Conservation (phyloP, 2,329 filamentous ascomycete genomes). For the Beauveria sp. region DNA sequence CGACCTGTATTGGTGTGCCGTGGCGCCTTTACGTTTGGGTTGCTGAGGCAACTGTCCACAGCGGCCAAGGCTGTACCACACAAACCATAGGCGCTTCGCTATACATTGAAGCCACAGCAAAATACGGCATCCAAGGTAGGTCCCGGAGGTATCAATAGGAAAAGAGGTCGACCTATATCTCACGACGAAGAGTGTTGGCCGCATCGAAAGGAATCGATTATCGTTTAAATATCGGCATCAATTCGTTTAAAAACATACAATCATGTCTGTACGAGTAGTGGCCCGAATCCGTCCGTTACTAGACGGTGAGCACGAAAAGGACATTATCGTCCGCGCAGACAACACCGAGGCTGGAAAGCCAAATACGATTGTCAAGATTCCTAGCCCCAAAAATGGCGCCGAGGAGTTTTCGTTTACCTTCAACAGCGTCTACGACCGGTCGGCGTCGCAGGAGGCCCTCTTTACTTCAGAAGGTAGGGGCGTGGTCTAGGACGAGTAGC, state of each 20-base stretch:
- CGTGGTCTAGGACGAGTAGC: background rate
- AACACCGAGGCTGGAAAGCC: conserved; percentile 53
- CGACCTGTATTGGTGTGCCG: background rate
- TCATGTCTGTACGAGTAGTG: conserved; percentile 72
- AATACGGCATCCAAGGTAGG: conserved; percentile 8
- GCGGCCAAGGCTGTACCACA: background rate
- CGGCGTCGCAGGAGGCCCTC: conserved; percentile 74
- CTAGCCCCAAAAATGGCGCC: conserved; percentile 83
- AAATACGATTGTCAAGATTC: conserved; percentile 72
- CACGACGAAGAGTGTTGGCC: background rate
- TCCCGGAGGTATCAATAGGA: conserved; percentile 6
- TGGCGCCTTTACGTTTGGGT: background rate
- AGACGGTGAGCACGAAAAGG: conserved; percentile 75
- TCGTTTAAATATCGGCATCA: conserved; percentile 8
- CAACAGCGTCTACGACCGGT: conserved; percentile 81
- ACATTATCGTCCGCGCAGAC: conserved; percentile 71
- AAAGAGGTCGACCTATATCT: background rate
- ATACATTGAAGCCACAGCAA: conserved; percentile 9
- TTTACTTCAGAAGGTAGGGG: conserved; percentile 85
- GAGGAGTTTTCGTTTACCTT: conserved; percentile 94
- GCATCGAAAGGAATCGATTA: background rate
- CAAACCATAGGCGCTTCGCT: background rate
- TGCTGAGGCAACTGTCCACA: conserved; percentile 1
- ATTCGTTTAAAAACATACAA: conserved; percentile 11
- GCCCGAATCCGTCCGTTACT: conserved; percentile 85